Conservation (phyloP, 768 basidiomycete species). For the Coprinopsis sp. region DNA sequence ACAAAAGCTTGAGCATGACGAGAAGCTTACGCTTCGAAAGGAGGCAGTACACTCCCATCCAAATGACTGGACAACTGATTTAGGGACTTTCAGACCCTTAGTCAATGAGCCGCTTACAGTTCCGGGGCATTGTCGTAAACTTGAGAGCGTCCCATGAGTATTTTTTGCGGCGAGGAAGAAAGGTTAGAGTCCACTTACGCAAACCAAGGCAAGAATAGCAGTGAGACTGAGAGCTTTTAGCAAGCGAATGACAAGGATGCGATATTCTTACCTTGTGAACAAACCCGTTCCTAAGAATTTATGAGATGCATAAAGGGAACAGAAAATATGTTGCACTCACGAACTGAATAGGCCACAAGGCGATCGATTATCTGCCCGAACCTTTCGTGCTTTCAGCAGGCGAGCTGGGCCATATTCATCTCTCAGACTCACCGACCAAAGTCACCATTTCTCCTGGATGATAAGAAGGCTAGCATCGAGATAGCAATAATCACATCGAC, state of each 20-base stretch:
- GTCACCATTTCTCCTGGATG: conserved; percentile 14
- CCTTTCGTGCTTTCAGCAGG: conserved; percentile 6
- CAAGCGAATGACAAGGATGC: background rate
- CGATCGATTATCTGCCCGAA: conserved; percentile 23
- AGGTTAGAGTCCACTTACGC: conserved; percentile 15
- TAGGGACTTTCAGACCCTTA: background rate
- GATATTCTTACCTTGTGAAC: conserved; percentile 18
- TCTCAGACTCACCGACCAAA: conserved; percentile 14
- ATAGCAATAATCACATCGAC: conserved; percentile 29
- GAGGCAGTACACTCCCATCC: conserved; percentile 27
- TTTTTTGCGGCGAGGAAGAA: too few species aligned
- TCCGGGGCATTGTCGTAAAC: conserved; percentile 19
- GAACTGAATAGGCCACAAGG: conserved; percentile 25
- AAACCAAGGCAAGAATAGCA: conserved; percentile 17
- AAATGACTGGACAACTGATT: conserved; percentile 21
- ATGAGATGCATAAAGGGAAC: background rate
- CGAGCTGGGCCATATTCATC: background rate
- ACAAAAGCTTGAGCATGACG: background rate
- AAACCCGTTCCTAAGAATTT: conserved; percentile 21
- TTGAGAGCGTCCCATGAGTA: conserved; percentile 1
- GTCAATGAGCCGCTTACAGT: conserved; percentile 12
- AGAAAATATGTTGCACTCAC: conserved; percentile 13
- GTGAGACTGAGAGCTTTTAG: conserved; percentile 8
- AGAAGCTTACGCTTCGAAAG: conserved; percentile 28
- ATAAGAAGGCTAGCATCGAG: conserved; percentile 28